Evolutionary conservation across 331 rosid genomes (phyloP), one percentile per base, ranked within the genome.

Genomic region (Dryas integrifolia): DNA sequence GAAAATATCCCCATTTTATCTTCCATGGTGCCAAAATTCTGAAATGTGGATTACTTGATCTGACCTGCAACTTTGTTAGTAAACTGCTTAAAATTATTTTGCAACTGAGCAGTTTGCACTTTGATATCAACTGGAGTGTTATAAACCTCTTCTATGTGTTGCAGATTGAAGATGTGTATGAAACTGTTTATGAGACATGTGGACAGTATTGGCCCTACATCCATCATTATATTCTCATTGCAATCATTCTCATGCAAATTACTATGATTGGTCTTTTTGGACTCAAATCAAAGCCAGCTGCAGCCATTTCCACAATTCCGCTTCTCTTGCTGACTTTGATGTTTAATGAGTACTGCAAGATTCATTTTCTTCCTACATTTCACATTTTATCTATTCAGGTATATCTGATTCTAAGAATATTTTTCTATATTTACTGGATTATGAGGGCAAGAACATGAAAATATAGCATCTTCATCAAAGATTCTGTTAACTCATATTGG

Each of bases 211-310:
- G 98, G 98, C 96, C 98, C 5, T 76, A 84, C 79, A 85, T 91
- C 78, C 96, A 94, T 84, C 88, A 82, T 83, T 84, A 91, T 72
- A 89, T 91, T 69, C 84, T 94, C 55, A 70, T 89, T 24, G 87
- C 92, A 51, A 80, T 91, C 59, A 60, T 86, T 82, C 92, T 94
- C 15, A 88, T 94, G 98, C 97, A 94, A 84, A 80, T 89, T 70
- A 89, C 96, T 16, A 91, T 94, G 97, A 91, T 94, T 72, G 97
- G 98, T 74, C 73, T 91, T 39, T 89, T 89, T 49, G 96, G 97
- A 72, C 81, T 91, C 64, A 94, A 94, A 82, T 79, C 82, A 38
- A 94, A 91, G 60, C 96, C 96, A 61, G 96, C 96, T 26, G 98
- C 97, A 21, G 74, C 97, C 73, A 82, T 91, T 81, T 86, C 88